Base-by-base conservation (phyloP, 2,329 filamentous ascomycete species). In the Apiospora kogelbergensis region DNA sequence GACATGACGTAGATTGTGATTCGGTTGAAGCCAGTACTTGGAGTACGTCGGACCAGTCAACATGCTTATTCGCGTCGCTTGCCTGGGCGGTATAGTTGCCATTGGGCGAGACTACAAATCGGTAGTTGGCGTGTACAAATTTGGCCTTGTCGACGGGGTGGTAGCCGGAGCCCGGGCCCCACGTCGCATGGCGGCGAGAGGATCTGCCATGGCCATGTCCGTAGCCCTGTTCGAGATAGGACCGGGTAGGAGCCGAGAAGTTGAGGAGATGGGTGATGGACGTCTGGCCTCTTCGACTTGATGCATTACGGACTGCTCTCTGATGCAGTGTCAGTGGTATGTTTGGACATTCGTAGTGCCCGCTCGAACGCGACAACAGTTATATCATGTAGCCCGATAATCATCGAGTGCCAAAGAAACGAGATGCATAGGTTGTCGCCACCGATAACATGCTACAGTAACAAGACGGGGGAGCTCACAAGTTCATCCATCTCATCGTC, bases 261-360 rank as follows among this genome's bases (percentile, higher is more conserved):
- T 95, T 95, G 86, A 99, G 93, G 69, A 99, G 84, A 81, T 99
- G 96, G 48, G 96, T 98, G 78, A 99, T 99, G 76, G 93, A 97
- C 67, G 94, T 98, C 81, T 98, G 95, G 67, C 96, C 96, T 76
- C 96, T 93, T 70, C 96, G 91, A 76, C 86, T 87, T n/a, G 84
- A 85, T 15, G 86, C 80, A 73, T 88, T 89, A 69, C 86, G 83
- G 69, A 89, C 80, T 24, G 86, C 86, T 72, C 86, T 82, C 71
- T 79, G 53, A 69, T 53, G 24, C 3, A 60, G n/a, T 20, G 53
- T 60, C 30, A 60, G 53, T 37, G 30, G n/a, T 17, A 37, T 20
- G 26, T 9, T 37, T 33, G 30, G 17, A n/a, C 20, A 2, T 37
- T 22, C 9, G 53, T 7, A 57, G 26, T 9, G 9, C 26, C 48